Evolutionary conservation across 2,329 filamentous ascomycete species (phyloP).

Genomic region (Thelonectria olida): DNA sequence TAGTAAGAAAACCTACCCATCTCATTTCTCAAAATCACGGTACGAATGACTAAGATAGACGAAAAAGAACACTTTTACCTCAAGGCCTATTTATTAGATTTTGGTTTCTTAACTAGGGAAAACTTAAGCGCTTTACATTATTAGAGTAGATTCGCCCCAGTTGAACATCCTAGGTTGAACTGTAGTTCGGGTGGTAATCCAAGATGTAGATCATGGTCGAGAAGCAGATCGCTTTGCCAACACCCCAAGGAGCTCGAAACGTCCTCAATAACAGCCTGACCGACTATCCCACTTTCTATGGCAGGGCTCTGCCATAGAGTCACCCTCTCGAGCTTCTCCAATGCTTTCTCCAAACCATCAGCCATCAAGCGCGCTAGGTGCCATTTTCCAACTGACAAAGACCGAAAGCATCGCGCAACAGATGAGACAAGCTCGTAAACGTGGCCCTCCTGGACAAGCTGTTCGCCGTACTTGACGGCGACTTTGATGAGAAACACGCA

Average conservation of each 20-base stretch:
- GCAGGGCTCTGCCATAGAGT: neutral
- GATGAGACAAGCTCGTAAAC: conserved; percentile 50
- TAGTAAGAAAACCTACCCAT: too few relatives aligned
- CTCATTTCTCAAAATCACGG: too few relatives aligned
- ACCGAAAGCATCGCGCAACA: conserved; percentile 52
- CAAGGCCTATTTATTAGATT: too few relatives aligned
- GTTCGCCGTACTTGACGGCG: conserved; percentile 50
- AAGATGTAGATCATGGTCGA: neutral
- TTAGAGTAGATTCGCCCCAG: too few relatives aligned
- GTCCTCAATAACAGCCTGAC: neutral
- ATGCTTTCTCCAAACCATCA: conserved; percentile 51
- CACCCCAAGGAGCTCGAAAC: neutral
- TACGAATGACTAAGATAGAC: too few relatives aligned
- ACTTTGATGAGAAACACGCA: conserved; percentile 59
- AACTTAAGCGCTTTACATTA: too few relatives aligned
- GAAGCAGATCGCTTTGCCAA: neutral
- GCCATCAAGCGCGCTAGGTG: conserved; percentile 58
- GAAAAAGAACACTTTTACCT: too few relatives aligned
- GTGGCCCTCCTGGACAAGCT: conserved; percentile 48
- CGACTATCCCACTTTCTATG: neutral
- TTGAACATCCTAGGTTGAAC: neutral
- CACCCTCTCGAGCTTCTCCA: neutral
- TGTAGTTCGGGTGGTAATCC: neutral
- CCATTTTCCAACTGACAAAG: conserved; percentile 52
- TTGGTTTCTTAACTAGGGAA: too few relatives aligned